These are phyloP conservation scores for Exophiala sp. DNA, from an alignment of 2,329 filamentous ascomycete species.

Conservation along the genomic window DNA sequence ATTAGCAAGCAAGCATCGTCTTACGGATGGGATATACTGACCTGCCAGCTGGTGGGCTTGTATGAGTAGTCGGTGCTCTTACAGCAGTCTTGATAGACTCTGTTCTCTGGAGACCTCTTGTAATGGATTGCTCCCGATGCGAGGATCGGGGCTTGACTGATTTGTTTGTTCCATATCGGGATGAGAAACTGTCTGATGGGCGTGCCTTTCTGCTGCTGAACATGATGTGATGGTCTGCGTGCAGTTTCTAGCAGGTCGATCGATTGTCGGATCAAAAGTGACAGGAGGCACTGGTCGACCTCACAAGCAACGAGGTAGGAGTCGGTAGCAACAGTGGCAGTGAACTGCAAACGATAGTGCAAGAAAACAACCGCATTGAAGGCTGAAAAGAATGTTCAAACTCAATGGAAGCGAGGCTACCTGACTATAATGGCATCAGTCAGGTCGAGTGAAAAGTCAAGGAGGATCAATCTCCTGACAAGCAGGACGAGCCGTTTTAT, in stretches of 20 bases:
- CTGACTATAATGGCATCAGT: constrained; percentile 11
- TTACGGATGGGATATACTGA: constrained; percentile 27
- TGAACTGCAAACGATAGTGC: neutral
- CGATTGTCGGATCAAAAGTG: neutral
- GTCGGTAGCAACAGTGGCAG: neutral
- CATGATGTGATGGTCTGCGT: constrained; percentile 11
- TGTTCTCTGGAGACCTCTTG: constrained; percentile 21
- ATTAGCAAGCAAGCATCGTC: neutral
- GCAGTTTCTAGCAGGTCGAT: neutral
- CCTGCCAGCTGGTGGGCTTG: constrained; percentile 34
- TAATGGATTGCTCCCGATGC: constrained; percentile 32
- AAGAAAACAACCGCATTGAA: neutral
- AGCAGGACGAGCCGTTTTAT: constrained; percentile 11
- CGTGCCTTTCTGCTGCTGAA: constrained; percentile 25
- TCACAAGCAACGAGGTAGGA: no score
- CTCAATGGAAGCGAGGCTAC: constrained; percentile 11
- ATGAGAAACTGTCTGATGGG: constrained; percentile 35
- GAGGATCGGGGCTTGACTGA: constrained; percentile 34
- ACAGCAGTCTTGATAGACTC: constrained; percentile 23
- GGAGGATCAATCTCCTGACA: constrained; percentile 5
- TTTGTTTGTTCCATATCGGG: constrained; percentile 41
- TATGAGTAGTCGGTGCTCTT: constrained; percentile 30
- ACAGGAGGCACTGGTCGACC: neutral
- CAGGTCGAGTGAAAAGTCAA: constrained; percentile 3
- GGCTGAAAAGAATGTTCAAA: constrained; percentile 3